Evolutionary conservation across 1,284 basidiomycete genomes (phyloP), one percentile per base, ranked within the genome.

Genomic region (Sanghuangporus sanghuang): DNA sequence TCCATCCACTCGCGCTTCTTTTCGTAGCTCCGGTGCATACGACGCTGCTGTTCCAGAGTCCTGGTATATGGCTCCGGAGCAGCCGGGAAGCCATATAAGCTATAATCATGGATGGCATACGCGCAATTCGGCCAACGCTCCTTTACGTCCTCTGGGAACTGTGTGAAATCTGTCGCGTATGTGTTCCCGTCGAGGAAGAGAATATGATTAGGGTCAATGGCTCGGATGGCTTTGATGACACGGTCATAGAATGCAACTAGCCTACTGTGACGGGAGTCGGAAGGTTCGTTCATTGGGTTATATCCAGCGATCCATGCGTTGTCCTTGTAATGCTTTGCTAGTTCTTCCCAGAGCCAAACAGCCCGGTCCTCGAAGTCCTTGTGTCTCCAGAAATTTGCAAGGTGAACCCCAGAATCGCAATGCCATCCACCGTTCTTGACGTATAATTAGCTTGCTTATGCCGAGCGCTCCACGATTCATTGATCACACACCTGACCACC

Each of bases 91-190:
- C 90, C 91, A 70, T 80, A 90, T 3, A 82, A 67, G 3, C 79
- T 80, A 71, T 90, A 91, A 73, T 92, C 91, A 70, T 93, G 90
- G 66, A 92, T 89, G 14, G 89, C 79, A 72, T 89, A 92, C 7
- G 87, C 87, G 5, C 82, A 81, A 69, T 92, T 92, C 21, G 76
- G 73, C 82, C 87, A 87, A 57, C 77, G 75, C 62, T 75, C 73
- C 61, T 77, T 76, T 1, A 79, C 78, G 64, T 87, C 81, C n/a
- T 80, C 82, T 18, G 69, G 71, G 71, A 92, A 93, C 67, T 79
- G 78, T 16, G 83, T 83, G 69, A 92, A 90, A 72, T 92, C 90
- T 1, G 85, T 84, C 3, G 87, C 87, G 70, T 85, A 91, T 4
- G 87, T 91, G 75, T 90, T 92, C 35, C 87, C 86, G 69, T 87